Base-by-base conservation (phyloP, 2,329 filamentous ascomycete genomes). In the Zarea fungicola region DNA sequence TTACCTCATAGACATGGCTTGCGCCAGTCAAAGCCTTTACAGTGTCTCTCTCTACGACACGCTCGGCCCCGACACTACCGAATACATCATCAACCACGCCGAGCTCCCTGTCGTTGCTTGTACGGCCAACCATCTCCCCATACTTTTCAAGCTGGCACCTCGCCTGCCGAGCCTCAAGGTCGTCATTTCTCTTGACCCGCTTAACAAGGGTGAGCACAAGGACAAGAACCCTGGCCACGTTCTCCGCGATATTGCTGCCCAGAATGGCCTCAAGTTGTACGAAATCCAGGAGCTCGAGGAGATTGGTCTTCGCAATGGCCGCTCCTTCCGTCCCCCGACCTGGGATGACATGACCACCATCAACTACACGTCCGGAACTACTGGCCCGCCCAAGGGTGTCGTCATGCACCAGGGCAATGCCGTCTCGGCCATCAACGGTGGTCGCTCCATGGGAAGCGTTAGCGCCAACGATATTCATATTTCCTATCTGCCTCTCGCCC, bases 1-100 rank as follows among this genome's bases (percentile, higher is more conserved):
- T 21, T 13, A 10, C 40, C 7, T 19, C 31, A 18, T 51, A 89
- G 92, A 97, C 74, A 73, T 97, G 62, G 93, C 82, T 34, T 84
- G 88, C 63, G 83, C 88, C 71, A 93, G 90, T 14, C 93, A 97
- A 68, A 82, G 85, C 9, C 80, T 97, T 25, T 97, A 79, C 70
- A 88, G 85, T 22, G 90, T 99, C 49, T 96, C 92, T 6, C 85
- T 99, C 45, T 99, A 99, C 74, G 93, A 97, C 68, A 96, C 92
- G 11, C 81, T 99, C 7, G 92, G 92, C 11, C 85, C 92, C n/a
- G 89, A 96, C 58, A 83, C 91, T 5, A 91, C 88, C 51, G 90
- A 97, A 70, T 97, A 88, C 72, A 96, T 99, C 67, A 87, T 97
- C 72, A 95, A 95, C 69, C 92, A 97, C 66, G 82, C 89, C 48